These are phyloP conservation scores for Vanrija humicola DNA, from an alignment of 1,284 basidiomycete genomes.

Conservation along the genomic window DNA sequence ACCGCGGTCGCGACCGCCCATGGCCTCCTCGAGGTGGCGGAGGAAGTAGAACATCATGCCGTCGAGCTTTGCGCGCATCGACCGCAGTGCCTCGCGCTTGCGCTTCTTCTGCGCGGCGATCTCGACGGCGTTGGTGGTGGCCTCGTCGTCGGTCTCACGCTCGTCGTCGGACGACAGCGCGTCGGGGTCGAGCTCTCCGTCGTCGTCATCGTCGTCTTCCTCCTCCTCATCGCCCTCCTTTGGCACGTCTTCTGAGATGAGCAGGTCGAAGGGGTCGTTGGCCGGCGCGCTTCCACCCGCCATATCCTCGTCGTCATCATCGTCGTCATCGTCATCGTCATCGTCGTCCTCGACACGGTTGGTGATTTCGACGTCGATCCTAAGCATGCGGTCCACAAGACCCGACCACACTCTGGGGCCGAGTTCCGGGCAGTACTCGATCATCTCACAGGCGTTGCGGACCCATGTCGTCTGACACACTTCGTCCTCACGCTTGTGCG, in stretches of 20 bases:
- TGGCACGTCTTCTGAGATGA: conserved; percentile 61
- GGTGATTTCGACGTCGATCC: conserved; percentile 98
- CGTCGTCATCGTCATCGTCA: conserved; percentile 60
- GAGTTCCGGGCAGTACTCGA: conserved; percentile 85
- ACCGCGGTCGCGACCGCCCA: conserved; percentile 27
- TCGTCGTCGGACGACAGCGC: conserved; percentile 49
- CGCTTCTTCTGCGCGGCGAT: conserved; percentile 55
- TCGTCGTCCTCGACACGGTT: conserved; percentile 91
- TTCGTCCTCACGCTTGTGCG: conserved; percentile 85
- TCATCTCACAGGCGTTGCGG: conserved; percentile 79
- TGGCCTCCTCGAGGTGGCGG: conserved; percentile 58
- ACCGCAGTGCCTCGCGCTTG: conserved; percentile 63
- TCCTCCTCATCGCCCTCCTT: conserved; percentile 53
- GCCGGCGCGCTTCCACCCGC: conserved; percentile 54
- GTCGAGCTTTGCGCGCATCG: conserved; percentile 87
- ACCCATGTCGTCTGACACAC: conserved; percentile 84
- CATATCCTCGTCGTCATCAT: conserved; percentile 54
- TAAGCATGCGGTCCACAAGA: conserved; percentile 84
- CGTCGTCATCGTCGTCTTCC: conserved; percentile 57
- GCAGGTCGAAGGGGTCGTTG: conserved; percentile 75
- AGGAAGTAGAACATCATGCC: conserved; percentile 79
- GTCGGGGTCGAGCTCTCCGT: conserved; percentile 48
- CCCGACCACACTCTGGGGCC: conserved; percentile 77
- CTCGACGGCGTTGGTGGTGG: conserved; percentile 49
- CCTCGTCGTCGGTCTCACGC: conserved; percentile 59